Percentiles rank a stretch among this genome's conserved stretches.
Conservation (phyloP, 2,329 filamentous ascomycete genomes). For the Phialocephala subalpina region DNA sequence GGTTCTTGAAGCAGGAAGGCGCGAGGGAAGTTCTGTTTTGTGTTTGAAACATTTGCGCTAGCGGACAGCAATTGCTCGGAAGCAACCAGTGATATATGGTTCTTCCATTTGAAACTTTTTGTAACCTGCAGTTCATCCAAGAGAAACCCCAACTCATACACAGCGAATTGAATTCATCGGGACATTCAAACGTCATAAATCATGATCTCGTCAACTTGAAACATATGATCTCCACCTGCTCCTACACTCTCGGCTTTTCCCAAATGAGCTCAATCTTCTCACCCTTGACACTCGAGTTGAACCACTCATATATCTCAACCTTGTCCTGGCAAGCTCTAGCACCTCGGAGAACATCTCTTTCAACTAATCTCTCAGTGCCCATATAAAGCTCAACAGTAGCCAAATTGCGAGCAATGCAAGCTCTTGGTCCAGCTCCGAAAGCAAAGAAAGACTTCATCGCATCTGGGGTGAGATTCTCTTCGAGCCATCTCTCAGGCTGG, state of each 20-base stretch:
- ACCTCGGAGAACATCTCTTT: conserved; percentile 53
- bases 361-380: conserved; percentile 48
- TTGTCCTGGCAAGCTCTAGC: conserved; percentile 49
- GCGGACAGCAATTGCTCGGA: too few species aligned
- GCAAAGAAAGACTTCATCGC: conserved; percentile 55
- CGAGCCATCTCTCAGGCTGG: conserved; percentile 57
- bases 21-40: too few species aligned
- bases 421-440: conserved; percentile 56
- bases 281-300: conserved; percentile 59
- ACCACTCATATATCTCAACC: conserved; percentile 63
- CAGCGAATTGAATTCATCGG: background rate
- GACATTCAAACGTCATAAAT: background rate
- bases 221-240: background rate
- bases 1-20: too few species aligned
- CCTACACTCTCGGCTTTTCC: conserved; percentile 22
- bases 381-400: conserved; percentile 52
- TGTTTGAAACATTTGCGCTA: too few species aligned
- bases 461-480: conserved; percentile 44
- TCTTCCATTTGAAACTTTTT: background rate
- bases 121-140: background rate
- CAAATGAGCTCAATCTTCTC: conserved; percentile 53
- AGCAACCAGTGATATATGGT: background rate
- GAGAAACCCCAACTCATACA: background rate
- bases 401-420: conserved; percentile 59
- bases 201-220: background rate